Conservation (phyloP, 23 red algal genomes). For the Chondrus crispus region DNA sequence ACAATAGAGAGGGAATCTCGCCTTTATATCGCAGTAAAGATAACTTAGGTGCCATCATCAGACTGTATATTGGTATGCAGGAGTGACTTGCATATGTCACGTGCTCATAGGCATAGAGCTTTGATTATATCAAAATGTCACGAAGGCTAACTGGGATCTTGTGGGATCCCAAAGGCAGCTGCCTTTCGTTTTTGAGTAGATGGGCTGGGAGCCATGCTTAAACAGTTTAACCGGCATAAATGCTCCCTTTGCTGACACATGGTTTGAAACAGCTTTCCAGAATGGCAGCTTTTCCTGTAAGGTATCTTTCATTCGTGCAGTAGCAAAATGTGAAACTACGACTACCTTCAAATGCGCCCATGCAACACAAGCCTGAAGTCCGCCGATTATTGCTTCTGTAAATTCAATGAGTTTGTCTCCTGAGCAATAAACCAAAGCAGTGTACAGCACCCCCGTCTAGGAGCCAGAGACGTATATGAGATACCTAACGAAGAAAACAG, state of each 20-base stretch:
- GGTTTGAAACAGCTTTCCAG: neutral
- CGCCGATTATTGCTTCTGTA: too few relatives aligned
- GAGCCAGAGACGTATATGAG: neutral
- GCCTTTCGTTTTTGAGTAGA: neutral
- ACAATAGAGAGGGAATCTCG: conserved; percentile 6
- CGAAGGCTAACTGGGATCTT: too few relatives aligned
- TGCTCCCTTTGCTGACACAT: neutral
- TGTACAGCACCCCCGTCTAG: neutral
- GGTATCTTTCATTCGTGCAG: too few relatives aligned
- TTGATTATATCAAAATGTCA: too few relatives aligned
- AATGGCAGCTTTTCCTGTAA: neutral
- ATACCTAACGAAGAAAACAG: neutral
- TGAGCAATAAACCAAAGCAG: neutral
- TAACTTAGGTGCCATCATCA: neutral
- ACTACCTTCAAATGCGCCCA: neutral
- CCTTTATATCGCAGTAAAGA: neutral
- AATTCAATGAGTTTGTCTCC: too few relatives aligned
- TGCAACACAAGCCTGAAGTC: too few relatives aligned
- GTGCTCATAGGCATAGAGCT: too few relatives aligned
- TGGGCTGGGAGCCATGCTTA: neutral
- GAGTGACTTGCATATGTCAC: neutral
- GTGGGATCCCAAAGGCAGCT: neutral
- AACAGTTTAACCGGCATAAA: neutral
- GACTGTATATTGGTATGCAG: neutral
- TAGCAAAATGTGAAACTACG: neutral